phyloP scores from a whole-genome alignment of 345 rosid genomes.

The Acer saccharum region DNA sequence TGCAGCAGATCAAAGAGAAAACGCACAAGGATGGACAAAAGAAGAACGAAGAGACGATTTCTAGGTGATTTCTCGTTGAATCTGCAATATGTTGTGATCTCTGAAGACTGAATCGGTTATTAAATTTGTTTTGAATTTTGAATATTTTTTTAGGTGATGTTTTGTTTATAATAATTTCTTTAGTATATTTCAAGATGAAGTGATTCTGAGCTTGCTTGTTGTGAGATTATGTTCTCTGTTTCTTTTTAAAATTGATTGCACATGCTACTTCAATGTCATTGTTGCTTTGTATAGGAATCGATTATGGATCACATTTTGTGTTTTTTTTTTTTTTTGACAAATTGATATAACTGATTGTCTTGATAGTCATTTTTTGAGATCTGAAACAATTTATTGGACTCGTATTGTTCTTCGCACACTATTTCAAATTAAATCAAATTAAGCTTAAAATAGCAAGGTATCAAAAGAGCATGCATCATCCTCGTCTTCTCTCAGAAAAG shows the following conservation, averaged over 20 bases:
- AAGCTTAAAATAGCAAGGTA: not conserved
- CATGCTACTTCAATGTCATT: not conserved
- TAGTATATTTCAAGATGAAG: not conserved
- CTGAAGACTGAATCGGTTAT: not conserved
- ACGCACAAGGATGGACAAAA: slow-evolving; percentile 74
- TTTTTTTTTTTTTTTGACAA: not conserved
- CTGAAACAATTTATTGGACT: not conserved
- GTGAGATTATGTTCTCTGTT: not conserved
- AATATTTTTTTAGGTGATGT: not conserved
- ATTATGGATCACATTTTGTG: not conserved
- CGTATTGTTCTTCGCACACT: not conserved
- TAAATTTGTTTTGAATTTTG: not conserved
- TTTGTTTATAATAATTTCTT: not conserved
- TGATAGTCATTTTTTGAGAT: not conserved
- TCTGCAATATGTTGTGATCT: not conserved
- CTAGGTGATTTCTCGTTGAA: slow-evolving; percentile 45
- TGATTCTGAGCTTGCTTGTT: not conserved
- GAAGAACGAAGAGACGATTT: slow-evolving; percentile 87
- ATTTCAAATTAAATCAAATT: not conserved
- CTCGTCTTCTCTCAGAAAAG: not conserved
- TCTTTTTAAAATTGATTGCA: not conserved
- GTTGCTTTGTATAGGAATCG: not conserved
- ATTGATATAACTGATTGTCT: not conserved
- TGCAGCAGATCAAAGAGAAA: slow-evolving; percentile 76
- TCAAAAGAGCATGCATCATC: not conserved